Percentiles rank a stretch among this genome's conserved stretches.
These are phyloP conservation scores for Diutina sp. DNA, from an alignment of 1,139 yeast genomes.

Conservation along the genomic window DNA sequence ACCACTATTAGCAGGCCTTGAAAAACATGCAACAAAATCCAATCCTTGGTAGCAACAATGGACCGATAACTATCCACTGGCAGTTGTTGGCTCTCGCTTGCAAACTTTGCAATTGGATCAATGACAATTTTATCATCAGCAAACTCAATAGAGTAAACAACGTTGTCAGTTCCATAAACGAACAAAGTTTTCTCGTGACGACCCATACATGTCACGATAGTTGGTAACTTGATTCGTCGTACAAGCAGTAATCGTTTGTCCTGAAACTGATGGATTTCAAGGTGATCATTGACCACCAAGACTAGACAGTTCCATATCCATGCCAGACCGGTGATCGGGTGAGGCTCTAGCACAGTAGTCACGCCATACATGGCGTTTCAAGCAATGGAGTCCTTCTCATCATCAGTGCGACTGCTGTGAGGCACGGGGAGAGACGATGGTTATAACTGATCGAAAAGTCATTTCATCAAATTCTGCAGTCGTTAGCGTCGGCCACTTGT, in stretches of 20 bases:
- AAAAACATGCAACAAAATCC: neutral
- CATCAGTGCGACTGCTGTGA: neutral
- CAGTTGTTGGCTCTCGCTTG: neutral
- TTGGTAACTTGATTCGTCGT: neutral
- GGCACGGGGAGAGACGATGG: neutral
- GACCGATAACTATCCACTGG: neutral
- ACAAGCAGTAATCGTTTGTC: neutral
- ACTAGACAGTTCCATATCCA: neutral
- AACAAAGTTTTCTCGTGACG: neutral
- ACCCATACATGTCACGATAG: neutral
- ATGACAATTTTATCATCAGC: neutral
- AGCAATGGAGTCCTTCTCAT: neutral
- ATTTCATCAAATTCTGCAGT: too few species aligned
- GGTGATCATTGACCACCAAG: neutral
- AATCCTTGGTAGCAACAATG: neutral
- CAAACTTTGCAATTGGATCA: neutral
- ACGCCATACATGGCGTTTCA: neutral
- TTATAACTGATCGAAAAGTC: too few species aligned
- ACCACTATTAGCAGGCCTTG: slow-evolving; percentile 1
- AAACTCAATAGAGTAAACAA: neutral
- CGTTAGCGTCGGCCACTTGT: too few species aligned
- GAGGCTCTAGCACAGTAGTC: neutral
- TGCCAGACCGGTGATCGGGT: neutral
- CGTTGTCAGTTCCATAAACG: neutral
- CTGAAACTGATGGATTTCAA: neutral